These are phyloP conservation scores for Penicillium antarcticum DNA, from an alignment of 495 filamentous ascomycete genomes.

Conservation along the genomic window DNA sequence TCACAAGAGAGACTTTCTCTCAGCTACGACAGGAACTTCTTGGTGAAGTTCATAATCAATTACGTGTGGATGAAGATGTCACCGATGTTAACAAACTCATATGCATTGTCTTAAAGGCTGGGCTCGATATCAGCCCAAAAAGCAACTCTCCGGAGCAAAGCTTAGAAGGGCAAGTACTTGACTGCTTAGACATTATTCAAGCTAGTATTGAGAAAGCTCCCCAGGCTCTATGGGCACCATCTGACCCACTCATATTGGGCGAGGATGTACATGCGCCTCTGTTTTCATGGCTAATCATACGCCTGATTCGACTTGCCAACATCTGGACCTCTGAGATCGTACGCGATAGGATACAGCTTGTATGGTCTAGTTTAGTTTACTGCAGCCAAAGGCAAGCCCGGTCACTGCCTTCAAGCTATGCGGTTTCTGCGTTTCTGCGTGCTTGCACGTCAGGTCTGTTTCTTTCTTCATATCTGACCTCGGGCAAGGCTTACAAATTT, in stretches of 20 bases:
- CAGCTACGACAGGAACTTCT: constrained; percentile 65
- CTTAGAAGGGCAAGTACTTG: constrained; percentile 54
- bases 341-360: constrained; percentile 24
- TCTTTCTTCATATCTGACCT: background rate
- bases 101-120: constrained; percentile 75
- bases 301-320: constrained; percentile 31
- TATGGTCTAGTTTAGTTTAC: constrained; percentile 33
- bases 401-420: constrained; percentile 24
- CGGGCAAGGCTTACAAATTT: constrained; percentile 11
- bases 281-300: constrained; percentile 69
- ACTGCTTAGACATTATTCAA: constrained; percentile 71
- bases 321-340: constrained; percentile 23
- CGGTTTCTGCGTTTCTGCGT: constrained; percentile 31
- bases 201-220: constrained; percentile 73
- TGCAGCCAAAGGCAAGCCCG: constrained; percentile 35
- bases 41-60: constrained; percentile 37
- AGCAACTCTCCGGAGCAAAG: constrained; percentile 52
- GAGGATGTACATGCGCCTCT: constrained; percentile 60
- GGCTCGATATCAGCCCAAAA: constrained; percentile 60
- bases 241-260: constrained; percentile 36
- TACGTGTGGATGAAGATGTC: constrained; percentile 57
- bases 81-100: constrained; percentile 79
- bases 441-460: constrained; percentile 36
- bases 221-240: constrained; percentile 55
- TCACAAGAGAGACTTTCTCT: constrained; percentile 55